These are phyloP conservation scores for Poterioochromonas sp. DNA, from an alignment of 352 stramenopile genomes.

Conservation along the genomic window DNA sequence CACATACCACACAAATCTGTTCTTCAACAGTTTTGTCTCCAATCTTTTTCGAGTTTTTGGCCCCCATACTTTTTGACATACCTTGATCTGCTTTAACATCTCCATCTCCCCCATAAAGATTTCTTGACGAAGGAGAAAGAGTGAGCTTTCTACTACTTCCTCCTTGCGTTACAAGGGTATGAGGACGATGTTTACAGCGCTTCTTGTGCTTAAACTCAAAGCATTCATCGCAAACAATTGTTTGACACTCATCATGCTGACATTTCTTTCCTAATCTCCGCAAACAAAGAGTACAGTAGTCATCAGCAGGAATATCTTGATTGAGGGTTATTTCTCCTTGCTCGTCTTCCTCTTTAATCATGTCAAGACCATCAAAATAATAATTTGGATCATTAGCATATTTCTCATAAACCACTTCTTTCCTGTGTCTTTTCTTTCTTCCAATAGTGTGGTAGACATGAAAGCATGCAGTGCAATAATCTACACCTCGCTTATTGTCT, in stretches of 20 bases:
- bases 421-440: slow-evolving; percentile 31
- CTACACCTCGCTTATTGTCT: too few species aligned
- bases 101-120: too few species aligned
- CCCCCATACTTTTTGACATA: neutral
- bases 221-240: neutral
- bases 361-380: too few species aligned
- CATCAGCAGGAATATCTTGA: too few species aligned
- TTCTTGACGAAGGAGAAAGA: too few species aligned
- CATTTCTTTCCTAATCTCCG: slow-evolving; percentile 4
- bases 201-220: neutral
- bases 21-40: neutral
- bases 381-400: too few species aligned
- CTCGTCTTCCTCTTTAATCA: too few species aligned
- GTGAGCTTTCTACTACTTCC: too few species aligned
- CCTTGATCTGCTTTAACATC: neutral
- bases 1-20: slow-evolving; percentile 29
- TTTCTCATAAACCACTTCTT: slow-evolving; percentile 3
- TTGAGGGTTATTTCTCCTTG: too few species aligned
- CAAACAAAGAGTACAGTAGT: neutral
- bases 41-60: neutral
- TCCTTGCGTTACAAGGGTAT: too few species aligned
- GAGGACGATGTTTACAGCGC: neutral
- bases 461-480: slow-evolving; percentile 34
- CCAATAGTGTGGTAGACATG: slow-evolving; percentile 34
- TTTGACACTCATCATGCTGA: neutral